phyloP scores from a whole-genome alignment of 768 basidiomycete species.

The Suillus sp. region DNA sequence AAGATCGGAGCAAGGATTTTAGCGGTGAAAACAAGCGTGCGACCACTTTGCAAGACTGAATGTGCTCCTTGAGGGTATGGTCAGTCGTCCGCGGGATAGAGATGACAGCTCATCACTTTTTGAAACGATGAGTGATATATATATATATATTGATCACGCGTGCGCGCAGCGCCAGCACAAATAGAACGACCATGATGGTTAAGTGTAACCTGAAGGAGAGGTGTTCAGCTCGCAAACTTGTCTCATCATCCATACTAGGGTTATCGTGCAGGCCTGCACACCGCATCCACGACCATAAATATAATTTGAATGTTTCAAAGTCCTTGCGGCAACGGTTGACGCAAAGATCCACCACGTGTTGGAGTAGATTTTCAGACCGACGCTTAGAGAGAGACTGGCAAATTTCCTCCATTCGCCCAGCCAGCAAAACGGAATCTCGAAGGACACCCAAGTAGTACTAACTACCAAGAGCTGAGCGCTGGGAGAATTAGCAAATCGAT shows the following conservation, averaged over 20 bases:
- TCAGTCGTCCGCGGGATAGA: background rate
- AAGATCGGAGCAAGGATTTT: background rate
- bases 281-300: background rate
- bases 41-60: background rate
- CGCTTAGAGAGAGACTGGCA: background rate
- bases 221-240: background rate
- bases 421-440: background rate
- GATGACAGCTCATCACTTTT: slow-evolving; percentile 3
- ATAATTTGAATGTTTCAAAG: background rate
- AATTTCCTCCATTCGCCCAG: background rate
- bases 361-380: background rate
- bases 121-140: background rate
- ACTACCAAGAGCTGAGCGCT: background rate
- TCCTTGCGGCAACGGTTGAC: background rate
- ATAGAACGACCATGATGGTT: background rate
- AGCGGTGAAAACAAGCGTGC: background rate
- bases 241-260: background rate
- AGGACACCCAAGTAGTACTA: background rate
- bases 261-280: background rate
- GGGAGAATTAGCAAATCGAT: background rate
- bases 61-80: background rate
- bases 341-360: background rate
- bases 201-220: slow-evolving; percentile 1
- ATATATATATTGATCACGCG: background rate
- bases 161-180: background rate